phyloP scores from a whole-genome alignment of 1,284 basidiomycete genomes.

The Trametes pubescens region DNA sequence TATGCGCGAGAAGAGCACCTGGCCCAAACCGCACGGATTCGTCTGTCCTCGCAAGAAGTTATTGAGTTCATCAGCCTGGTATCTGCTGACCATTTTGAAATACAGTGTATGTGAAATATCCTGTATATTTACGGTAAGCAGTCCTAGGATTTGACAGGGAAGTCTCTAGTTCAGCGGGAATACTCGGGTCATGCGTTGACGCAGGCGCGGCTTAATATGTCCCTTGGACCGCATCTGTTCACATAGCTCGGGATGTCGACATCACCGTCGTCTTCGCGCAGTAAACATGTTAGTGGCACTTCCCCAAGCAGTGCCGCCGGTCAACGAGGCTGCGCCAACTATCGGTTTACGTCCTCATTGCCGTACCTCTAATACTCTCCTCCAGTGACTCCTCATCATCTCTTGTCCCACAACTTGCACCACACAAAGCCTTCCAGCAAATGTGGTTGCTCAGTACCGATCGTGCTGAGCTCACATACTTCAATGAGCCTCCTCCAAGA shows the following conservation, averaged over 20 bases:
- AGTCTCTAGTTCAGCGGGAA: neutral
- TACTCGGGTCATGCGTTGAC: neutral
- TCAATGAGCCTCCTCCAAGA: conserved; percentile 5
- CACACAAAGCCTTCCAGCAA: neutral
- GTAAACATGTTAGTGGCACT: neutral
- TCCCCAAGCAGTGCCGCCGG: neutral
- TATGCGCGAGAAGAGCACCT: neutral
- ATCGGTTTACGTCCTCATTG: neutral
- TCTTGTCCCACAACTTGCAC: neutral
- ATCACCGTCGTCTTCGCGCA: neutral
- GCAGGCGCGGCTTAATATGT: too few species aligned
- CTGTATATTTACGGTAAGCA: neutral
- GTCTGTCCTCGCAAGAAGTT: neutral
- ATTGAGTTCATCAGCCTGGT: neutral
- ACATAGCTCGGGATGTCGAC: neutral
- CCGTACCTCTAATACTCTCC: neutral
- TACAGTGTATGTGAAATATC: neutral
- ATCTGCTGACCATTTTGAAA: conserved; percentile 1
- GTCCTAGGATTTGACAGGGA: neutral
- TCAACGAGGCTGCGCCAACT: neutral
- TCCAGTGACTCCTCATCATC: neutral
- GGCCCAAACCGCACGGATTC: neutral
- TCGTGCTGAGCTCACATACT: conserved; percentile 11
- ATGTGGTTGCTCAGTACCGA: conserved; percentile 20
- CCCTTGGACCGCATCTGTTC: neutral